phyloP scores from a whole-genome alignment of 768 basidiomycete species.

The Phylloporus scabripes region DNA sequence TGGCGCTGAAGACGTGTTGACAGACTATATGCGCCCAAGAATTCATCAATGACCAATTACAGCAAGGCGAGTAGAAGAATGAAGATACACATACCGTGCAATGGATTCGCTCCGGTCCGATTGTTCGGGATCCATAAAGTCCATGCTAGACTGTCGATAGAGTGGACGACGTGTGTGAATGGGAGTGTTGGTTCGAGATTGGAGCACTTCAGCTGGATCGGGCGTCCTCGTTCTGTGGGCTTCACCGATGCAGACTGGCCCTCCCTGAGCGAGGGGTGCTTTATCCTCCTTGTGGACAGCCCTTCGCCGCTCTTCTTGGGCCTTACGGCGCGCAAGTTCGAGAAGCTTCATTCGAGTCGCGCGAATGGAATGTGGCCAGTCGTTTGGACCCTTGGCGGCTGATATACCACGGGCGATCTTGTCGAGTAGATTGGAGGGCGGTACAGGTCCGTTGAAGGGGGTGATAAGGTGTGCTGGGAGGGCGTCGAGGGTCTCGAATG shows the following conservation, averaged over 20 bases:
- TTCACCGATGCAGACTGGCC: constrained; percentile 7
- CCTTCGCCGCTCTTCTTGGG: constrained; percentile 46
- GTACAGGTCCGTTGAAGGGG: constrained; percentile 78
- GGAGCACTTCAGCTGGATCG: constrained; percentile 38
- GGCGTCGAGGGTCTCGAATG: constrained; percentile 63
- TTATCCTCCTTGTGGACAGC: constrained; percentile 45
- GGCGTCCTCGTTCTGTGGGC: constrained; percentile 14
- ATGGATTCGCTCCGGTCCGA: constrained; percentile 46
- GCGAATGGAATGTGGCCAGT: constrained; percentile 81
- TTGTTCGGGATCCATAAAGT: constrained; percentile 59
- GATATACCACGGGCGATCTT: constrained; percentile 77
- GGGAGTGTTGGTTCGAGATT: constrained; percentile 46
- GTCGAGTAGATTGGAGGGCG: constrained; percentile 81
- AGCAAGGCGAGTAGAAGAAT: constrained; percentile 1
- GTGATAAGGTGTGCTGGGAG: constrained; percentile 81
- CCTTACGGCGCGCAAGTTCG: constrained; percentile 65
- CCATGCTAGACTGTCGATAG: constrained; percentile 84
- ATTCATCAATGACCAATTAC: constrained; percentile 10
- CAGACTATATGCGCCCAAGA: constrained; percentile 39
- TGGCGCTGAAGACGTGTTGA: constrained; percentile 63
- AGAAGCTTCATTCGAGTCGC: constrained; percentile 80
- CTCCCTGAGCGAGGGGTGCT: constrained; percentile 12
- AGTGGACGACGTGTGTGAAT: constrained; percentile 47
- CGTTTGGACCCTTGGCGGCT: constrained; percentile 66
- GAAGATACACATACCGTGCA: constrained; percentile 47